phyloP scores from a whole-genome alignment of 305 asterid genomes.

The Fraxinus ornus region DNA sequence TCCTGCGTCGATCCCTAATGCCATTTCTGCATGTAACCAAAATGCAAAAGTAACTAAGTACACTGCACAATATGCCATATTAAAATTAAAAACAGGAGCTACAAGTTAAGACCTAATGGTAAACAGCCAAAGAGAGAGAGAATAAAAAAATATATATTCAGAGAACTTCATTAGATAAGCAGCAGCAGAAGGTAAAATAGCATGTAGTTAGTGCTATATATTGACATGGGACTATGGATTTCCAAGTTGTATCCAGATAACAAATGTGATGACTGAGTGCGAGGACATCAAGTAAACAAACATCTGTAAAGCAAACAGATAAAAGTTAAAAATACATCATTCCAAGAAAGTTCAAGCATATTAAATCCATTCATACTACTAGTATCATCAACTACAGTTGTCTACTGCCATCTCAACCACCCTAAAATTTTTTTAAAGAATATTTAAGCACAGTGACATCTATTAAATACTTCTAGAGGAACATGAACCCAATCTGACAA shows the following conservation, averaged over 20 bases:
- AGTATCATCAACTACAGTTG: neutral
- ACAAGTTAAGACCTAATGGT: neutral
- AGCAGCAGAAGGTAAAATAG: too few species aligned
- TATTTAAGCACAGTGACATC: neutral
- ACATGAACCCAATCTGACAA: neutral
- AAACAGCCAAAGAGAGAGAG: too few species aligned
- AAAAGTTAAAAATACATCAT: neutral
- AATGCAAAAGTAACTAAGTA: neutral
- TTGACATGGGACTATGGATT: too few species aligned
- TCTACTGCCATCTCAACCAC: neutral
- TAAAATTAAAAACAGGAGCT: neutral
- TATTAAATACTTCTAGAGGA: neutral
- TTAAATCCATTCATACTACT: neutral
- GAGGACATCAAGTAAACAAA: neutral
- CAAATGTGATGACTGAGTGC: neutral
- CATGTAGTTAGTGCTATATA: too few species aligned
- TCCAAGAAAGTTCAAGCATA: neutral
- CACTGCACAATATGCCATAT: neutral
- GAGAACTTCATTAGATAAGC: neutral
- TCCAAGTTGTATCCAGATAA: neutral
- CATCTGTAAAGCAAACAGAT: neutral
- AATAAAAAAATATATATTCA: too few species aligned
- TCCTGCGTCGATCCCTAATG: conserved; percentile 76
- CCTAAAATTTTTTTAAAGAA: neutral
- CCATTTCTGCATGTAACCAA: conserved; percentile 66